Base-by-base conservation (phyloP, 2,329 filamentous ascomycete species). In the Phyllachora maydis region DNA sequence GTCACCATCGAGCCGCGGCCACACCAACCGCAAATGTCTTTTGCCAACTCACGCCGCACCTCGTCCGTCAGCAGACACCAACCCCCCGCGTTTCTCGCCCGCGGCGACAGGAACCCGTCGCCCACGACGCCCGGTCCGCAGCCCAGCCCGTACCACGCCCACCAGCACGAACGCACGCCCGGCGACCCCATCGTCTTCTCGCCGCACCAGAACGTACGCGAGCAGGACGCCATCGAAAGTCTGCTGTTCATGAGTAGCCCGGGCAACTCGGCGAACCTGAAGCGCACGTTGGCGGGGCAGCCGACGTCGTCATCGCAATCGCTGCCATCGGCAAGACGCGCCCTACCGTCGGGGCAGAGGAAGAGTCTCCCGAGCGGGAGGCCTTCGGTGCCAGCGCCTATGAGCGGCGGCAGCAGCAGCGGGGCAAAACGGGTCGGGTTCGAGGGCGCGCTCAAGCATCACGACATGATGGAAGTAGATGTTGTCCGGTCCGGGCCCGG, bases 231-330 rank as follows among this genome's bases (percentile, higher is more conserved):
- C 5, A 68, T 85, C 22, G 77, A 83, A 39, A 74, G 75, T 1
- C 48, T 88, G 13, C 53, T 85, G 14, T 82, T 83, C 38, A 75
- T 88, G 67, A 81, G 76, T 37, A 78, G 72, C 31, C 75, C 75
- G 0, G 71, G 71, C 10, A 76, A 78, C 42, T 73, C 72, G 21
- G 55, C 62, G 19, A 68, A 65, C 29, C 45, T 71, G 35, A 65
- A 65, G 31, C 61, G 63, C 29, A 40, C 46, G 7, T 66, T 66
- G 28, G 54, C 61, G 8, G n/a, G n/a, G n/a, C n/a, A n/a, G n/a
- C n/a, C n/a, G n/a, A n/a, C n/a, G n/a, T 45, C 49, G 2, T 44
- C 49, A 2, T 39, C 43, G 1, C 42, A 50, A 14, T 46, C 46
- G 2, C 28, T 39, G 1, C 46, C 52, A 0, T 39, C 47, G 39